These are phyloP conservation scores for Parasitella parasitica DNA, from an alignment of 371 early-diverging fungal species.

Conservation along the genomic window DNA sequence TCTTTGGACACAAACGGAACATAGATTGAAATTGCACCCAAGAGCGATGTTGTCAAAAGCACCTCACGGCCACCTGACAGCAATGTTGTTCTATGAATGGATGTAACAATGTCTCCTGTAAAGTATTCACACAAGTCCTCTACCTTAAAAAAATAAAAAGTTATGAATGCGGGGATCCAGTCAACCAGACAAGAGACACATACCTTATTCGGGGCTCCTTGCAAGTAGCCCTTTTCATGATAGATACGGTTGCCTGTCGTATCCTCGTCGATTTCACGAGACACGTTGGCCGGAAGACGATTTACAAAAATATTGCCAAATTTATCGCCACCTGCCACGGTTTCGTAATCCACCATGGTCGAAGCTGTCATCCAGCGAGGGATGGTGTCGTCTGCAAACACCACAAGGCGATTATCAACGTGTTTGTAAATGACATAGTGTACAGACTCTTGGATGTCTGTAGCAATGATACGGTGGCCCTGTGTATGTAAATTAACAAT, in stretches of 20 bases:
- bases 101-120: slow-evolving; percentile 86
- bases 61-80: slow-evolving; percentile 86
- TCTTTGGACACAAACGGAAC: slow-evolving; percentile 86
- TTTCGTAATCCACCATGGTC: slow-evolving; percentile 88
- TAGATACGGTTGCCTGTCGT: slow-evolving; percentile 80
- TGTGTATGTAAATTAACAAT: slow-evolving; percentile 78
- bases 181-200: no score
- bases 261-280: slow-evolving; percentile 84
- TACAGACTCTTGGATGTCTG: slow-evolving; percentile 89
- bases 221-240: slow-evolving; percentile 75
- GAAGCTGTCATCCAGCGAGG: slow-evolving; percentile 85
- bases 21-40: slow-evolving; percentile 82
- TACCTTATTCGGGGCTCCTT: slow-evolving; percentile 89
- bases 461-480: slow-evolving; percentile 83
- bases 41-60: slow-evolving; percentile 81
- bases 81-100: slow-evolving; percentile 74
- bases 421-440: slow-evolving; percentile 76
- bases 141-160: slow-evolving; percentile 28
- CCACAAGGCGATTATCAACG: slow-evolving; percentile 76
- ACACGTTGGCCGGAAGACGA: slow-evolving; percentile 67
- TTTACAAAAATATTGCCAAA: slow-evolving; percentile 91
- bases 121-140: slow-evolving; percentile 74
- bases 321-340: slow-evolving; percentile 92
- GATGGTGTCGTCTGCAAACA: slow-evolving; percentile 94
- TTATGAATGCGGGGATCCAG: no score